Conservation (phyloP, 2,329 filamentous ascomycete genomes). For the Diaporthe sp. region DNA sequence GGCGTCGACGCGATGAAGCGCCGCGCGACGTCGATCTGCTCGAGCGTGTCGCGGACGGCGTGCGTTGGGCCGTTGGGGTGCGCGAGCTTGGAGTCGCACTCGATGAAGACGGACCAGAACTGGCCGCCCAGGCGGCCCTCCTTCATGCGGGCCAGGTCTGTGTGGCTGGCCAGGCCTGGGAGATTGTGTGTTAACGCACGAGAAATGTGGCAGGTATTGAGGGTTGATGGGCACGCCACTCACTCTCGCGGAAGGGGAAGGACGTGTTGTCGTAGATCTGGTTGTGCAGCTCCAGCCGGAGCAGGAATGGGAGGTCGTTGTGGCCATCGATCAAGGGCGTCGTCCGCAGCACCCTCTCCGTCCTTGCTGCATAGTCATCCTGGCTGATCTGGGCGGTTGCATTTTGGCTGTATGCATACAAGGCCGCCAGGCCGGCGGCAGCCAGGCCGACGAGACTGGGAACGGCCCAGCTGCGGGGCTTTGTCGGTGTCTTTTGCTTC, state of each 20-base stretch:
- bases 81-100: slow-evolving; percentile 16
- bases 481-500: not conserved
- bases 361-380: slow-evolving; percentile 39
- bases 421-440: not conserved
- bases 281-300: slow-evolving; percentile 50
- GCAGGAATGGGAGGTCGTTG: slow-evolving; percentile 50
- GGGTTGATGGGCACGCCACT: not conserved
- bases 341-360: slow-evolving; percentile 38
- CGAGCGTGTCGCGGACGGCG: slow-evolving; percentile 29
- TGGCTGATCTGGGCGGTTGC: not conserved
- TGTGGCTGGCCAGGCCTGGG: slow-evolving; percentile 44
- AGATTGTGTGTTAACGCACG: accelerated
- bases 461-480: not conserved
- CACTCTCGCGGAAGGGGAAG: slow-evolving; percentile 27
- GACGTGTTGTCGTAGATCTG: slow-evolving; percentile 45
- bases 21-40: slow-evolving; percentile 26
- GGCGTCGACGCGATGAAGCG: slow-evolving; percentile 15
- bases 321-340: slow-evolving; percentile 50
- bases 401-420: not conserved
- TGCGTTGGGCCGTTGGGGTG: slow-evolving; percentile 14
- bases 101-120: slow-evolving; percentile 47
- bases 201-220: not conserved
- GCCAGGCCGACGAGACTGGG: not conserved
- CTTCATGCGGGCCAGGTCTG: slow-evolving; percentile 48
- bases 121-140: slow-evolving; percentile 50